These are phyloP conservation scores for Cornus kousa DNA, from an alignment of 148 eudicot species.

Conservation along the genomic window DNA sequence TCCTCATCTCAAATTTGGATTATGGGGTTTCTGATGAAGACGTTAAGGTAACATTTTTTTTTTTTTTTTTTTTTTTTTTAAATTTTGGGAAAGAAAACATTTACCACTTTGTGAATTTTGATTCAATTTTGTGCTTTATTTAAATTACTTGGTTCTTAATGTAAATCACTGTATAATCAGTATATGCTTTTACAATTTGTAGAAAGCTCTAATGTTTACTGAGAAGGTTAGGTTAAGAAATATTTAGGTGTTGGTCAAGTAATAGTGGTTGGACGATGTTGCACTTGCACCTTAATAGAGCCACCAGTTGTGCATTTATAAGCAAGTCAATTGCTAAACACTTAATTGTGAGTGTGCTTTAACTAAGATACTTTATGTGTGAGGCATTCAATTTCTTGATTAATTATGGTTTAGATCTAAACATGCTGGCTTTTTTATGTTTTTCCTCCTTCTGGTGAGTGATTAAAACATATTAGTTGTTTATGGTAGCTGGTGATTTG, in stretches of 20 bases:
- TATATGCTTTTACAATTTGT: neutral
- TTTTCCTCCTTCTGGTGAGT: too few relatives aligned
- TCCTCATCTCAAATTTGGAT: slow-evolving; percentile 60
- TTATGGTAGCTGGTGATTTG: neutral
- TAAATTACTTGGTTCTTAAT: neutral
- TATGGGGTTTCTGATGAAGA: slow-evolving; percentile 70
- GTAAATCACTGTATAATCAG: neutral
- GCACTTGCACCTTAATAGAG: neutral
- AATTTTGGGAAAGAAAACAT: neutral
- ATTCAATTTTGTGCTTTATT: neutral
- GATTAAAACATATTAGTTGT: too few relatives aligned
- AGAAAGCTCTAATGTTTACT: neutral
- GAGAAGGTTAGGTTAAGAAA: neutral
- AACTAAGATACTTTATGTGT: too few relatives aligned
- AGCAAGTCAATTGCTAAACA: neutral
- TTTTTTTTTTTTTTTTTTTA: neutral
- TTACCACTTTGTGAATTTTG: neutral
- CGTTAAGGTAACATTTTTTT: slow-evolving; percentile 38
- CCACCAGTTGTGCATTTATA: neutral
- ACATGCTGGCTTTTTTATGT: too few relatives aligned
- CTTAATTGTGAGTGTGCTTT: neutral
- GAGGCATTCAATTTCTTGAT: neutral
- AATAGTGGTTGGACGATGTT: neutral
- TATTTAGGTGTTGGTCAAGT: neutral
- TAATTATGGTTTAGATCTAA: too few relatives aligned